Conservation (phyloP, 441 rosid species). For the Euphorbia schlechtendalii region DNA sequence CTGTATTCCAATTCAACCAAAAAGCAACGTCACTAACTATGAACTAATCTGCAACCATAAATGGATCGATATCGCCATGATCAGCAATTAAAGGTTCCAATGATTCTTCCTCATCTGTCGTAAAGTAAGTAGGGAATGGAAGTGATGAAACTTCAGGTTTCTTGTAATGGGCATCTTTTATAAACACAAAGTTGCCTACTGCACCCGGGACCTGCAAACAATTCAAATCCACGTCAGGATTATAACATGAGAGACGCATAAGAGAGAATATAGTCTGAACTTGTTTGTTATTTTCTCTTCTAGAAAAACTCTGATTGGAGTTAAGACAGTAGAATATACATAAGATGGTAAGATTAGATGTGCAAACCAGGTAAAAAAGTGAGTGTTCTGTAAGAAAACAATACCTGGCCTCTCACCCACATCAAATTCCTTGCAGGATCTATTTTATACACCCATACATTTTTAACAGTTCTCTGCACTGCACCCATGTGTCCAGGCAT, state of each 20-base stretch:
- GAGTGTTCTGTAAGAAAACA: constrained; percentile 18
- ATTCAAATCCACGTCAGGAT: constrained; percentile 11
- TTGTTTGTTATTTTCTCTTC: not conserved
- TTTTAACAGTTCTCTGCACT: constrained; percentile 75
- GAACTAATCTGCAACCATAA: constrained; percentile 63
- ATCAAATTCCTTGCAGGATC: constrained; percentile 86
- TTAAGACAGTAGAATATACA: not conserved
- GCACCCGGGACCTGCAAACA: constrained; percentile 80
- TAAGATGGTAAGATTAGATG: not conserved
- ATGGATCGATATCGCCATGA: constrained; percentile 84
- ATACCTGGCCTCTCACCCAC: constrained; percentile 96
- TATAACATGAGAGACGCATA: not conserved
- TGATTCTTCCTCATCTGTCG: constrained; percentile 51
- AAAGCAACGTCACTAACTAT: not conserved
- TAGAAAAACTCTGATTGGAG: not conserved
- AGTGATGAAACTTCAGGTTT: constrained; percentile 66
- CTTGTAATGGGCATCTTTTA: constrained; percentile 75
- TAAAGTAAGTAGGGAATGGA: constrained; percentile 85
- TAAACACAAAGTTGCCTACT: constrained; percentile 78
- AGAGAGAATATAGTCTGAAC: not conserved
- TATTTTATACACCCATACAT: constrained; percentile 84
- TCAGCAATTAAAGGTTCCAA: constrained; percentile 61
- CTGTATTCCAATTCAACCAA: not conserved
- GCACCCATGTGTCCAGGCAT: constrained; percentile 99
- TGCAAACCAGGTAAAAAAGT: not conserved